Percentiles rank a stretch among this genome's conserved stretches.
These are phyloP conservation scores for Populus simonii DNA, from an alignment of 345 rosid species.

Conservation along the genomic window DNA sequence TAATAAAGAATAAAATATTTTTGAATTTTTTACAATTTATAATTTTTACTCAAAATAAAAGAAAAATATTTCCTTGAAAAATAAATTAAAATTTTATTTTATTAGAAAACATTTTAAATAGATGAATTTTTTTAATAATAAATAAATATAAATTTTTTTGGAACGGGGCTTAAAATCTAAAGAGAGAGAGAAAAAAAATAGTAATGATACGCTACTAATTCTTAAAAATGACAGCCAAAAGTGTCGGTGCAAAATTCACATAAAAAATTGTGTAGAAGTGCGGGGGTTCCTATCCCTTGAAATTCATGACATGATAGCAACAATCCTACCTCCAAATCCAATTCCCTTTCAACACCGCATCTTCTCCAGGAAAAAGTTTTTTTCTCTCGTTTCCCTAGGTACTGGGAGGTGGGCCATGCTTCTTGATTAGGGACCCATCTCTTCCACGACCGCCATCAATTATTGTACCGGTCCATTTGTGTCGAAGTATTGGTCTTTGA, in stretches of 20 bases:
- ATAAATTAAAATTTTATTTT: no score
- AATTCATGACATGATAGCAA: neutral
- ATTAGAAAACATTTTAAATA: no score
- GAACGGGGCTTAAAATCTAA: no score
- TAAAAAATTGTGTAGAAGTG: neutral
- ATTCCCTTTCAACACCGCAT: neutral
- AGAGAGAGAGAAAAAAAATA: no score
- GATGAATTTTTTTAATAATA: no score
- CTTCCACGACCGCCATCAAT: neutral
- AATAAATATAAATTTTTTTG: no score
- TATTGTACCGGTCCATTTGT: neutral
- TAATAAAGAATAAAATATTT: no score
- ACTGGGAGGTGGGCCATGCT: neutral
- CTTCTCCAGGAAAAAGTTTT: neutral
- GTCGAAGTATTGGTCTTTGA: neutral
- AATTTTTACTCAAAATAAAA: no score
- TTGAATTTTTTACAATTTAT: rapidly evolving
- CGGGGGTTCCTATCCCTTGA: neutral
- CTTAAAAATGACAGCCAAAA: neutral
- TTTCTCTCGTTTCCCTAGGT: neutral
- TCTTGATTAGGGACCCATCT: no score
- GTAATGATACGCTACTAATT: no score
- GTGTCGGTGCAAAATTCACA: neutral
- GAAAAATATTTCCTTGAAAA: no score
- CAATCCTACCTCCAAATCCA: neutral